Conservation (phyloP, 177 flowering plant species). For the Vitis hybrid region DNA sequence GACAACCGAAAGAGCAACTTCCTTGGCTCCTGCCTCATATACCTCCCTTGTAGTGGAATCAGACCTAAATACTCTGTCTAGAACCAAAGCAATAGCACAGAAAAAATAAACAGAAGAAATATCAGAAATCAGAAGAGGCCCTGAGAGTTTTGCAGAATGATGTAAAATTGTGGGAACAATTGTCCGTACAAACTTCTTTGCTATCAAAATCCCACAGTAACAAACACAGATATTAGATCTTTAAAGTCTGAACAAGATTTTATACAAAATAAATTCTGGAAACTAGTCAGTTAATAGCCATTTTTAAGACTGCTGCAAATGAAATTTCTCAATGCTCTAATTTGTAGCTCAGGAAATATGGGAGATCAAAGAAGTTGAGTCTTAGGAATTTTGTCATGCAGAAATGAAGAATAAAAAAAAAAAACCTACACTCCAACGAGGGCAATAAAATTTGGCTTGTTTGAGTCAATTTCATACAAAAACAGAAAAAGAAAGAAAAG, state of each 20-base stretch:
- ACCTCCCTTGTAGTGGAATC: slow-evolving; percentile 59
- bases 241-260: not conserved
- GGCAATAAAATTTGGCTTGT: no score
- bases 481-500: no score
- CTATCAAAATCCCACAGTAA: not conserved
- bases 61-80: slow-evolving; percentile 62
- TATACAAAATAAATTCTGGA: not conserved
- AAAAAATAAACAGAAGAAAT: slow-evolving; percentile 1
- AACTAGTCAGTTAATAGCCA: no score
- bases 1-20: slow-evolving; percentile 72
- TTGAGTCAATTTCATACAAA: no score
- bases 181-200: not conserved
- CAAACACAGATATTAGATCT: not conserved
- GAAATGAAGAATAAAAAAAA: no score
- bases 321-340: no score
- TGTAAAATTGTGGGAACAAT: not conserved
- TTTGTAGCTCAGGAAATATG: no score
- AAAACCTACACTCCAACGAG: no score
- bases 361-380: no score
- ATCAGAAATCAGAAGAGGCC: not conserved
- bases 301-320: no score
- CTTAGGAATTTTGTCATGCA: no score
- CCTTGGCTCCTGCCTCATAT: slow-evolving; percentile 72
- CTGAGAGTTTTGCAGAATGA: not conserved
- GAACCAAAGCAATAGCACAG: slow-evolving; percentile 6